Conservation (phyloP, 2,329 filamentous ascomycete species). For the Ophiosphaerella narmari region DNA sequence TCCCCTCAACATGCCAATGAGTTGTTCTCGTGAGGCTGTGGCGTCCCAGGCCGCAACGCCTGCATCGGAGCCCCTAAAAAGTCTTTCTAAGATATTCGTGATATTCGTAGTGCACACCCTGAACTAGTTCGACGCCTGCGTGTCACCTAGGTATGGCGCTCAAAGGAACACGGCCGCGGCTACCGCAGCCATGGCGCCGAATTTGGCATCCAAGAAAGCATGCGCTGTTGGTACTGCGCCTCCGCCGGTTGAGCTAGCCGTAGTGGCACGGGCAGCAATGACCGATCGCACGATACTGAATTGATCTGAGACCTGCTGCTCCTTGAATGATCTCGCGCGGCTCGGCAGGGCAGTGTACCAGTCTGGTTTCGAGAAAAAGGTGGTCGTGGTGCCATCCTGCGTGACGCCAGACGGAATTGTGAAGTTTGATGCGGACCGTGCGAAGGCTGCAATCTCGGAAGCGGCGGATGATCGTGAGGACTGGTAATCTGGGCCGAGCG, state of each 20-base stretch:
- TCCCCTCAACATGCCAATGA: no score
- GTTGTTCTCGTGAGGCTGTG: no score
- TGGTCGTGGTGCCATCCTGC: slow-evolving; percentile 22
- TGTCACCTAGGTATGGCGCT: not conserved
- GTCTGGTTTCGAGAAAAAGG: slow-evolving; percentile 26
- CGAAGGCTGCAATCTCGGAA: slow-evolving; percentile 34
- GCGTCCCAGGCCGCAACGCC: no score
- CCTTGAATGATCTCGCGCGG: slow-evolving; percentile 34
- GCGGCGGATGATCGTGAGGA: slow-evolving; percentile 31
- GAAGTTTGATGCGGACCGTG: slow-evolving; percentile 26
- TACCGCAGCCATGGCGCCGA: slow-evolving; percentile 34
- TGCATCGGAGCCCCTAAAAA: no score
- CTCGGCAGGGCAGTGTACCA: slow-evolving; percentile 39
- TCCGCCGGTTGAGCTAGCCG: slow-evolving; percentile 21
- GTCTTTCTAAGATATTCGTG: not conserved
- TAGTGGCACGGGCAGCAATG: slow-evolving; percentile 20
- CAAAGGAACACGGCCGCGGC: slow-evolving; percentile 35
- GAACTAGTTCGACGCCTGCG: not conserved
- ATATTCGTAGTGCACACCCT: not conserved
- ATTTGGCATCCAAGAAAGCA: slow-evolving; percentile 25
- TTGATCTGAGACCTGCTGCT: slow-evolving; percentile 36
- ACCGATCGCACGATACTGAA: slow-evolving; percentile 35
- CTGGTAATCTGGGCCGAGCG: slow-evolving; percentile 30
- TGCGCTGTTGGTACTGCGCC: slow-evolving; percentile 24
- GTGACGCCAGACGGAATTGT: slow-evolving; percentile 34